Evolutionary conservation across 2,329 filamentous ascomycete species (phyloP).

Genomic region (Diaporthe nobilis): DNA sequence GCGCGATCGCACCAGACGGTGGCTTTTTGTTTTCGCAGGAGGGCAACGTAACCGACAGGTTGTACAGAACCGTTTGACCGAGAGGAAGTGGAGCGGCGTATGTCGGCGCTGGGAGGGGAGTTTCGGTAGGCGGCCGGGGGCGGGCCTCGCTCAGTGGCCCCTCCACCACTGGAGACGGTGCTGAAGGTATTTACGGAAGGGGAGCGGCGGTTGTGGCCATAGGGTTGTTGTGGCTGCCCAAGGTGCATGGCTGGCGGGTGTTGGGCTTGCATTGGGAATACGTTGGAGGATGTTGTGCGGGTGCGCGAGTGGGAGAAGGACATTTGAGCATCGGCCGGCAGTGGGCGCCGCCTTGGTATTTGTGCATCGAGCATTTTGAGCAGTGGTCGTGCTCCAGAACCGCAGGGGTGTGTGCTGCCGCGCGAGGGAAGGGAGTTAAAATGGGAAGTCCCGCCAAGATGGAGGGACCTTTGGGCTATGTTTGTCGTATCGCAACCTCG

Average conservation of each 20-base stretch:
- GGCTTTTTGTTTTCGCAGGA: conserved; percentile 97
- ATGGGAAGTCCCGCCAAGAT: conserved; percentile 29
- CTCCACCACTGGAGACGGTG: conserved; percentile 70
- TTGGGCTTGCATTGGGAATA: conserved; percentile 57
- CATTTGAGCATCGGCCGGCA: conserved; percentile 42
- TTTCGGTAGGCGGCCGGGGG: conserved; percentile 71
- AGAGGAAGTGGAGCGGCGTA: conserved; percentile 84
- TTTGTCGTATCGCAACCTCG: conserved; percentile 38
- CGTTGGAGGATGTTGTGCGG: conserved; percentile 70
- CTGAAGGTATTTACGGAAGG: conserved; percentile 78
- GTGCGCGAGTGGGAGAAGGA: conserved; percentile 67
- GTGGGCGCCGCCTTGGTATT: conserved; percentile 48
- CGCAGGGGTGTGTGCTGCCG: conserved; percentile 32
- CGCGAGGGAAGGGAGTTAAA: conserved; percentile 21
- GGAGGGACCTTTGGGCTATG: conserved; percentile 40
- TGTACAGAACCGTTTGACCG: conserved; percentile 75
- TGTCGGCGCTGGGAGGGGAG: conserved; percentile 66
- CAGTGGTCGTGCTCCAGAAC: conserved; percentile 19
- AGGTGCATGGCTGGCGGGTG: conserved; percentile 50
- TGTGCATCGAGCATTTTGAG: conserved; percentile 51
- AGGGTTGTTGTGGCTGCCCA: conserved; percentile 51
- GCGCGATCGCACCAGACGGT: conserved; percentile 98
- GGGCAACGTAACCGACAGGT: conserved; percentile 87
- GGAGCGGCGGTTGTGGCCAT: conserved; percentile 66
- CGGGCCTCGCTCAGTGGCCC: conserved; percentile 53